Evolutionary conservation across 116 monocot genomes (phyloP), one percentile per base, ranked within the genome.

Genomic region (Zostera marina): DNA sequence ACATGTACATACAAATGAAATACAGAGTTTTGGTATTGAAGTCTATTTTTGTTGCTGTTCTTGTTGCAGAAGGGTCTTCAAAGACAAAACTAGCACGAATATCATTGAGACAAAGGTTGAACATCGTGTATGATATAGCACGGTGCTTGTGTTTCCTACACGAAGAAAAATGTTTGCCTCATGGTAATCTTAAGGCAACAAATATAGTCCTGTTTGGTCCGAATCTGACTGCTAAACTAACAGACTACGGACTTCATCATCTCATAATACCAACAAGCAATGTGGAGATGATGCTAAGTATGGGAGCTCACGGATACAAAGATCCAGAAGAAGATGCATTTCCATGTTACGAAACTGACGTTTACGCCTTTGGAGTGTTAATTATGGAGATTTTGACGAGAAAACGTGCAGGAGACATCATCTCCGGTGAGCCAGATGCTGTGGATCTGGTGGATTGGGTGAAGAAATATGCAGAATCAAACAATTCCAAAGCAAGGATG

Each of bases 381-480:
- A 17, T 96, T 15, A 78, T 96, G 96, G 96, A 96, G 65, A 63
- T 96, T 58, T 51, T 96, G 45, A 96, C 96, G 22, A 59, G 85
- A 32, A 82, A 76, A 59, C 82, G 96, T 58, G 96, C 89, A 15
- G 96, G 82, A 11, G 96, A 96, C 64, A 96, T 96, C 10, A 83
- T 96, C 46, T 96, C 89, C 1, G 96, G 96, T 53, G 89, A 96
- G 70, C 71, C 76, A 0, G 89, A 85, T 11, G 80, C 82, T 1
- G 85, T 96, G 7, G 96, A 96, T 64, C 82, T 96, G 3, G 72
- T 82, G 2, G 96, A 96, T 60, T 96, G 96, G 96, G 96, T 96
- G 7, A 73, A 77, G 17, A 76, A 82, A 80, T 32, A 32, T 32
- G 32, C 4, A 32, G 32, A 32, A 32, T 85, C 72, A 9, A 71